Conservation (phyloP, 2,329 filamentous ascomycete species). For the Rutstroemia sp. region DNA sequence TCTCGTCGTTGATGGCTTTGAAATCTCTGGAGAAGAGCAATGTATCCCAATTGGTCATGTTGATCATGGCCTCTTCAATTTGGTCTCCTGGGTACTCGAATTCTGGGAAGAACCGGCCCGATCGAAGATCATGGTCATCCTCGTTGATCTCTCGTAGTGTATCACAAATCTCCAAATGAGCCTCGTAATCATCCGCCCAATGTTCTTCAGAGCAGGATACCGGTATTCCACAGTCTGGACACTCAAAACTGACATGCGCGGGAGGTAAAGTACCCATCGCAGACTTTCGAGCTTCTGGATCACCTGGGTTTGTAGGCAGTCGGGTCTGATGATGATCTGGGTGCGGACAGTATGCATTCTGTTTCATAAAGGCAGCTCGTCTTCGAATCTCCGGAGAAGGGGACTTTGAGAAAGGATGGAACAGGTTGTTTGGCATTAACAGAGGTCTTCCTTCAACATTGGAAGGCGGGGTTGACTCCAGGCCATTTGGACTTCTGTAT, state of each 20-base stretch:
- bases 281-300: conserved; percentile 53
- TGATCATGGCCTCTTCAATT: conserved; percentile 86
- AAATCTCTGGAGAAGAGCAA: conserved; percentile 91
- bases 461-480: conserved; percentile 17
- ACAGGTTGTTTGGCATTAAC: conserved; percentile 65
- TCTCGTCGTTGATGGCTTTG: conserved; percentile 81
- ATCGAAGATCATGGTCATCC: conserved; percentile 91
- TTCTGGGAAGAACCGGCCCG: conserved; percentile 86
- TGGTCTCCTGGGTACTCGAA: conserved; percentile 86
- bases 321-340: conserved; percentile 75
- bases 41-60: conserved; percentile 99
- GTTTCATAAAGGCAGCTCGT: conserved; percentile 83
- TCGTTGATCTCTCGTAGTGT: conserved; percentile 90
- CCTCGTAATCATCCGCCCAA: conserved; percentile 93
- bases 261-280: conserved; percentile 54
- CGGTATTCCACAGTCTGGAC: conserved; percentile 90
- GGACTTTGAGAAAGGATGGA: conserved; percentile 85
- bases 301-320: conserved; percentile 54
- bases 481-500: conserved; percentile 17
- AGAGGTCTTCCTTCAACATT: conserved; percentile 23
- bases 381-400: conserved; percentile 82
- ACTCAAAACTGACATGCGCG: conserved; percentile 85
- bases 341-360: conserved; percentile 91
- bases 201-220: conserved; percentile 92
- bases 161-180: conserved; percentile 88